phyloP scores from a whole-genome alignment of 164 flowering plant species.

The Platanus orientalis region DNA sequence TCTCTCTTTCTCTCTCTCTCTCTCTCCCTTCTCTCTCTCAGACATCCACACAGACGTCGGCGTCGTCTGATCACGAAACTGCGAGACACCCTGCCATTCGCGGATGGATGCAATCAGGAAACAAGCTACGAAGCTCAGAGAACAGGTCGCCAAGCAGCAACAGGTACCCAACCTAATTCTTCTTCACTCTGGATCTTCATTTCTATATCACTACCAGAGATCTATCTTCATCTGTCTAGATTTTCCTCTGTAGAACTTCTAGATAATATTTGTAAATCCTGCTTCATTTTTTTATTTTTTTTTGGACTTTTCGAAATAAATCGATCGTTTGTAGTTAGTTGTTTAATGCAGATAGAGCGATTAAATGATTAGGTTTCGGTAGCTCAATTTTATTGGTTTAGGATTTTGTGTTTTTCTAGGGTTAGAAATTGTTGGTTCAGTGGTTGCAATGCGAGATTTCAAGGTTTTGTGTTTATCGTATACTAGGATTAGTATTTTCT shows the following conservation, averaged over 20 bases:
- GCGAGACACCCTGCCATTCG: not conserved
- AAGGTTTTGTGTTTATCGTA: not conserved
- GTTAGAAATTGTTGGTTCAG: not conserved
- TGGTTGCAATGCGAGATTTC: not conserved
- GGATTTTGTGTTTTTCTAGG: not conserved
- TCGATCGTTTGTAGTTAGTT: not conserved
- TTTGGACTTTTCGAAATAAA: not conserved
- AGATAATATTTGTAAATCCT: no score
- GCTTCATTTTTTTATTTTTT: not conserved
- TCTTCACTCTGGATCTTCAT: not conserved
- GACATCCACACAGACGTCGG: not conserved
- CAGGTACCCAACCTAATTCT: slow-evolving; percentile 42
- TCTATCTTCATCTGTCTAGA: not conserved
- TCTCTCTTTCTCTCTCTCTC: not conserved
- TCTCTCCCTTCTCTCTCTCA: not conserved
- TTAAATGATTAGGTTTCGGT: not conserved
- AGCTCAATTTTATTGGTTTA: no score
- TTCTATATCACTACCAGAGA: not conserved
- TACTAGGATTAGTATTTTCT: not conserved
- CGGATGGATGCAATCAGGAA: slow-evolving; percentile 85
- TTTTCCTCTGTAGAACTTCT: not conserved
- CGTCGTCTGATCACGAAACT: not conserved
- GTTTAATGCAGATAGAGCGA: not conserved
- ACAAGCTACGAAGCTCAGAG: slow-evolving; percentile 85
- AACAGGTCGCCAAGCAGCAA: slow-evolving; percentile 87